Evolutionary conservation across 345 rosid species (phyloP).

Genomic region (Abelmoschus esculentus): DNA sequence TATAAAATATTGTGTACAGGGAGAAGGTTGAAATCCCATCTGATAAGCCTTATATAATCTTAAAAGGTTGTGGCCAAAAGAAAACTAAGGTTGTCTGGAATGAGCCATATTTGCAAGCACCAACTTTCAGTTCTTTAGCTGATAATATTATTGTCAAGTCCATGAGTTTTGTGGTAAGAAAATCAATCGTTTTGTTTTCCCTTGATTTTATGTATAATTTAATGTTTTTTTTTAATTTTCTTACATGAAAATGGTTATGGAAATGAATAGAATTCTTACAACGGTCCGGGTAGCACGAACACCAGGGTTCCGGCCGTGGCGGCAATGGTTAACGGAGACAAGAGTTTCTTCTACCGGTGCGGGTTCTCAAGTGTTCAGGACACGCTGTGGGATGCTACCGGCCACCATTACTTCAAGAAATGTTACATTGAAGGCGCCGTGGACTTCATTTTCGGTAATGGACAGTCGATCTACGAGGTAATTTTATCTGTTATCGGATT

Average conservation of each 20-base stretch:
- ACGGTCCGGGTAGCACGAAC: conserved; percentile 34
- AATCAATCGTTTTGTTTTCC: background rate
- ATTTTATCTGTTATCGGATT: background rate
- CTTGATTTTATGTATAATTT: background rate
- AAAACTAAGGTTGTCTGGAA: conserved; percentile 56
- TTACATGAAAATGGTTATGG: too few species aligned
- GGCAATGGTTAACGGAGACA: conserved; percentile 61
- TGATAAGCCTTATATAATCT: conserved; percentile 59
- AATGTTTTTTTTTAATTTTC: background rate
- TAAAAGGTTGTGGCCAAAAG: conserved; percentile 51
- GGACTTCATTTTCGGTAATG: conserved; percentile 78
- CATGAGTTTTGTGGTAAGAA: conserved; percentile 45
- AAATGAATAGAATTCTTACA: conserved; percentile 47
- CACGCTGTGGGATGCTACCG: conserved; percentile 66
- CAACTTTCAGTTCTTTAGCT: conserved; percentile 62
- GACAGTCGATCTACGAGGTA: conserved; percentile 78
- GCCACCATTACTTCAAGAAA: conserved; percentile 56
- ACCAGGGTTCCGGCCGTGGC: conserved; percentile 50
- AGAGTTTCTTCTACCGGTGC: conserved; percentile 46
- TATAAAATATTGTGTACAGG: conserved; percentile 16
- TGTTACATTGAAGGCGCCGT: conserved; percentile 77
- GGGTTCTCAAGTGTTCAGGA: conserved; percentile 67
- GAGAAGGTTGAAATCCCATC: conserved; percentile 66
- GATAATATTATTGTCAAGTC: conserved; percentile 48
- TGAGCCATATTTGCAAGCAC: conserved; percentile 40